phyloP scores from a whole-genome alignment of 2,329 filamentous ascomycete genomes.

The Hymenoscyphus scutula region DNA sequence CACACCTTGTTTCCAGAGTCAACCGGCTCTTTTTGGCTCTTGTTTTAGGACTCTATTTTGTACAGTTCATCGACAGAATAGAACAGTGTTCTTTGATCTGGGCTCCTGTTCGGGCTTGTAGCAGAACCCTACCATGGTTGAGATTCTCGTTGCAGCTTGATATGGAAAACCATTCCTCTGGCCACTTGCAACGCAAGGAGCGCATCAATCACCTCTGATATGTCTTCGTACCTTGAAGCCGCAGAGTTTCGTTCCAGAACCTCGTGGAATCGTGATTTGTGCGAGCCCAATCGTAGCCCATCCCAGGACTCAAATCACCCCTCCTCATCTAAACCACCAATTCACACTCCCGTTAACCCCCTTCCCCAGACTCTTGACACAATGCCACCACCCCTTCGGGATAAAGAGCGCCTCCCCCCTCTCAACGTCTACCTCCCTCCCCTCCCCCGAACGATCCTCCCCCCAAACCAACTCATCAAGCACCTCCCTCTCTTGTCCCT shows the following conservation, averaged over 20 bases:
- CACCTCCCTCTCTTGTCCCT: constrained; percentile 64
- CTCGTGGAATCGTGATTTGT: not conserved
- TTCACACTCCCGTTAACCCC: constrained; percentile 48
- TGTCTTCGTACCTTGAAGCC: not conserved
- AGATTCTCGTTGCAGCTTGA: not conserved
- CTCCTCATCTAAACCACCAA: constrained; percentile 48
- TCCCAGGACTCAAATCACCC: not conserved
- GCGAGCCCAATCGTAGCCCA: no score
- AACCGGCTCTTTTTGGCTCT: not conserved
- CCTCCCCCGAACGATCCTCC: constrained; percentile 16
- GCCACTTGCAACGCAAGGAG: not conserved
- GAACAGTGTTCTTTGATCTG: not conserved
- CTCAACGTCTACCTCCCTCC: constrained; percentile 47
- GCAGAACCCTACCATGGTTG: not conserved
- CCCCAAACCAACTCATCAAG: constrained; percentile 73
- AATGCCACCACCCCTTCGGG: constrained; percentile 85
- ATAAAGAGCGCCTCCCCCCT: constrained; percentile 75
- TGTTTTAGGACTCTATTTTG: not conserved
- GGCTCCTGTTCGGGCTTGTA: not conserved
- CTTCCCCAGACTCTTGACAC: constrained; percentile 61
- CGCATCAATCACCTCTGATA: not conserved
- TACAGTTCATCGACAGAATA: not conserved
- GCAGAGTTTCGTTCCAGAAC: not conserved
- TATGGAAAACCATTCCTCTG: not conserved
- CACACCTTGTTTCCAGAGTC: not conserved